These are phyloP conservation scores for Phyllostachys edulis DNA, from an alignment of 176 grass and related monocot genomes.

Conservation along the genomic window DNA sequence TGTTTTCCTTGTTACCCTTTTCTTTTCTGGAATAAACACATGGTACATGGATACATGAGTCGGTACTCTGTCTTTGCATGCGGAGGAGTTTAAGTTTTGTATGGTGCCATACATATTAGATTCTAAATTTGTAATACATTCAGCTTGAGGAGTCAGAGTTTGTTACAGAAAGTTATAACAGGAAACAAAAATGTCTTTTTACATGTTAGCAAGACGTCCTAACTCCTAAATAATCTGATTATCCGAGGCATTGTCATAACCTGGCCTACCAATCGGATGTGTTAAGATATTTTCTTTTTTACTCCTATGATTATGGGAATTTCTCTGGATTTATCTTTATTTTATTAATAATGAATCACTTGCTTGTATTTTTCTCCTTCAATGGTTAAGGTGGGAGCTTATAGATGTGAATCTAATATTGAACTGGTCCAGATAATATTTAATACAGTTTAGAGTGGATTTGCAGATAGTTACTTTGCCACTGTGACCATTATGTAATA, in stretches of 20 bases:
- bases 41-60: neutral
- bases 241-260: neutral
- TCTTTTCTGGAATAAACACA: neutral
- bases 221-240: neutral
- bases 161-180: slow-evolving; percentile 8
- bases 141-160: slow-evolving; percentile 10
- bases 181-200: neutral
- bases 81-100: neutral
- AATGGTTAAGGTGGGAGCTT: neutral
- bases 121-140: neutral
- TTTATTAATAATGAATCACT: neutral
- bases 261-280: neutral
- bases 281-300: neutral
- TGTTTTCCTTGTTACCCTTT: neutral
- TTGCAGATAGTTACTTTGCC: neutral
- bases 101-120: neutral
- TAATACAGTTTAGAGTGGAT: neutral
- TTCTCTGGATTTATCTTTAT: neutral
- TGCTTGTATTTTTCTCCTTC: neutral
- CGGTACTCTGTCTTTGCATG: neutral
- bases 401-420: neutral
- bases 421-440: neutral
- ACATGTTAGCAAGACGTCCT: neutral
- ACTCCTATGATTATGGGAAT: neutral
- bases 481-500: neutral